phyloP scores from a whole-genome alignment of 2,329 filamentous ascomycete genomes.

The Talaromyces sp. region DNA sequence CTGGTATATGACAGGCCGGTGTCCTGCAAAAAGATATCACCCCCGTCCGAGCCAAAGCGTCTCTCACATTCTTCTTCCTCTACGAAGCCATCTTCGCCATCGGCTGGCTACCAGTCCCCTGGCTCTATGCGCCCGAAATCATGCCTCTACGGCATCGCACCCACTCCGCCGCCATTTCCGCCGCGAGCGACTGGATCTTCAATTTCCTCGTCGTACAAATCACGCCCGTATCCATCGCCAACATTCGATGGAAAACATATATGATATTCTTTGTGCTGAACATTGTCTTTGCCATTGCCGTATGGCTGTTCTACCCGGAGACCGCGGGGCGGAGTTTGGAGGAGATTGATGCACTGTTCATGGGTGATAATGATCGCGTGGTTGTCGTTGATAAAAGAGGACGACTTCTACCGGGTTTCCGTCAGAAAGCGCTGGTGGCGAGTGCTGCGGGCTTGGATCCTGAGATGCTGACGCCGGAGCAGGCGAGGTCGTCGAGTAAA shows the following conservation, averaged over 20 bases:
- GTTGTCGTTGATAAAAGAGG: neutral
- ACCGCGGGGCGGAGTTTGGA: neutral
- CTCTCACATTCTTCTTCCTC: constrained; percentile 4
- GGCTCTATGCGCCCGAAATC: constrained; percentile 7
- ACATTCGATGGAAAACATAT: too few relatives aligned
- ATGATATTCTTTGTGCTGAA: too few relatives aligned
- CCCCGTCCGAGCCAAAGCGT: neutral
- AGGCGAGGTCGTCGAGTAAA: neutral
- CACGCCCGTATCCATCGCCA: too few relatives aligned
- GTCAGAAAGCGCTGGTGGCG: neutral
- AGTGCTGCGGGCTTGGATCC: neutral
- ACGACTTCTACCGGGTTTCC: neutral
- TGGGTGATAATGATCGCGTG: neutral
- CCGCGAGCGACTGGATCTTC: too few relatives aligned
- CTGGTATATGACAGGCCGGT: too few relatives aligned
- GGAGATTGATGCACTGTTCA: constrained; percentile 14
- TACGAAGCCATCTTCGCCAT: constrained; percentile 7
- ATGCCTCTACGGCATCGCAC: too few relatives aligned
- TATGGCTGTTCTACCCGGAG: too few relatives aligned
- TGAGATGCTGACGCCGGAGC: neutral
- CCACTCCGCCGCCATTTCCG: too few relatives aligned
- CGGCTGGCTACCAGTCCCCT: constrained; percentile 9
- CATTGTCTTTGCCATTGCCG: too few relatives aligned
- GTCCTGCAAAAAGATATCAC: neutral
- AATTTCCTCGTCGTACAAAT: too few relatives aligned